Evolutionary conservation across 192 early-diverging fungal genomes (phyloP), one percentile per base, ranked within the genome.

Genomic region (Pilaira anomala): DNA sequence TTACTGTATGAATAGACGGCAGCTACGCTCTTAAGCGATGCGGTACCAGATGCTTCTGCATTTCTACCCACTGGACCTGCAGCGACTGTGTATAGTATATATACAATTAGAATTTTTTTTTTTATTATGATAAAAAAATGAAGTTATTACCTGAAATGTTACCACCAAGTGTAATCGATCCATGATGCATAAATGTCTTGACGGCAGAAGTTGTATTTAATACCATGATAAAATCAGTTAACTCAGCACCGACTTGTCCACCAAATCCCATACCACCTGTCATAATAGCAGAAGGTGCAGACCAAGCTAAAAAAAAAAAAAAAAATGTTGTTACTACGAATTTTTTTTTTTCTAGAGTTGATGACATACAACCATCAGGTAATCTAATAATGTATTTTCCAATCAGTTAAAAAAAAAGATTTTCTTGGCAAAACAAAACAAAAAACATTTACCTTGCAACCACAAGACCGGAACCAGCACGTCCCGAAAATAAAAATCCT

Each of bases 1-100:
- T 95, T 93, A 68, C 88, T 80, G 72, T 98, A 98, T 30, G 92
- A 94, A 68, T 93, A 93, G 25, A 95, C 87, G 16, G 95, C 91
- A 4, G 95, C 90, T 5, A 92, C 69, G 45, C 88, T 85, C 44
- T 84, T 75, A 19, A 84, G 51, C 16, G 78, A 75, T 19, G 79
- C 79, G 6, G 91, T 82, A 6, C 86, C 92, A 48, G 83, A 87
- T 11, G 89, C 91, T 72, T 97, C 95, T n/a, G 90, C 91, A 33
- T 81, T 84, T 67, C 94, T 79, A 24, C 95, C 94, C 60, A 88
- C 80, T 22, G 91, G 91, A 4, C 94, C 93, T 46, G 93, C 93
- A 30, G 92, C 88, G 25, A 94, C 91, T 72, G 65, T 24, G 55
- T 19, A 41, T 36, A 40, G 39, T 13, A 48, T 49, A 33, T 24